Base-by-base conservation (phyloP, 257 asterid genomes). In the Linderniella brevidens region DNA sequence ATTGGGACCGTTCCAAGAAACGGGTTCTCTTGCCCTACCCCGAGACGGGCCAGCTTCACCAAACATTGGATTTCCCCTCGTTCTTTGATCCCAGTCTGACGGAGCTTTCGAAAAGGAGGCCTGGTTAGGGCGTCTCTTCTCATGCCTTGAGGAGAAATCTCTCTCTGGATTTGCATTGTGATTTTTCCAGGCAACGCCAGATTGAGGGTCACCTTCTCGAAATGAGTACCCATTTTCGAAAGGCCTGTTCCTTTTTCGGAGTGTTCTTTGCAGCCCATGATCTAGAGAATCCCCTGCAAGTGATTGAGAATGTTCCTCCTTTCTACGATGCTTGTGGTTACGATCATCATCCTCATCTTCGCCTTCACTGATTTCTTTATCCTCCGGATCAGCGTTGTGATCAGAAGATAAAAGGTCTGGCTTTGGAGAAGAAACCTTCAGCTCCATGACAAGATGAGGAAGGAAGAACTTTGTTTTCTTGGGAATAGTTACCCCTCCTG, bases 301-400 rank as follows among this genome's bases (percentile, higher is more conserved):
- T 42, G 94, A 79, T 44, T 79, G 78, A 57, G 94, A 79, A 56
- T 29, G 74, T 53, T 70, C 73, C 18, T 72, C 99, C 52, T 76
- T 70, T 49, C 79, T 79, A 29, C 97, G 95, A 68, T 88, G 97
- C 67, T 88, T 88, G 61, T 88, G 97, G 65, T 88, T 88, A 57
- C 97, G 97, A 65, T 88, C 97, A 72, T 88, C 97, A 15, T 84
- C 95, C 58, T 87, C 97, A 60, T 87, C 97, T 55, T 83, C 95
- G 25, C 97, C 94, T 68, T 85, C 94, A 66, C 95, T 88, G 59
- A 80, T 58, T 76, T 74, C 84, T 71, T 80, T 80, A 67, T 83
- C 87, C 55, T 82, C 97, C 11, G 90, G 83, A 60, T 80, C 92
- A 64, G 83, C 70, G 41, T 57, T 67, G 29, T 61, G 56, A 58